These are phyloP conservation scores for Porodaedalea pini DNA, from an alignment of 1,284 basidiomycete genomes.

Conservation along the genomic window DNA sequence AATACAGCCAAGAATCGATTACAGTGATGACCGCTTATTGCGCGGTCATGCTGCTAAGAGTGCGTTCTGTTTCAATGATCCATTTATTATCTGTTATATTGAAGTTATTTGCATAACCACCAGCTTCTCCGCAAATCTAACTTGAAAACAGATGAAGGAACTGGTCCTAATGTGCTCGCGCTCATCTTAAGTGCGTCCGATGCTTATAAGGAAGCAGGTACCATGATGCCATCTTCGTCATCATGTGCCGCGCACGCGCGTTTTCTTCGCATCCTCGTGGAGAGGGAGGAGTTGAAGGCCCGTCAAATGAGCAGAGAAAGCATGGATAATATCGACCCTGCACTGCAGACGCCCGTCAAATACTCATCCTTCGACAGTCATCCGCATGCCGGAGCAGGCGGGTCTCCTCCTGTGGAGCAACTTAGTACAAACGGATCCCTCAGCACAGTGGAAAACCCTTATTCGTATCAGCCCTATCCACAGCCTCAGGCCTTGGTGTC, in stretches of 20 bases:
- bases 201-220: conserved; percentile 67
- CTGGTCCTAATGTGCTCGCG: conserved; percentile 56
- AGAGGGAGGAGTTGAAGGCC: conserved; percentile 55
- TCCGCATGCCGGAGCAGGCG: background rate
- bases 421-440: background rate
- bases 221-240: conserved; percentile 54
- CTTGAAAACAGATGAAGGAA: conserved; percentile 51
- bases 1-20: conserved; percentile 77
- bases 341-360: conserved; percentile 8
- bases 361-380: conserved; percentile 1
- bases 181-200: conserved; percentile 66
- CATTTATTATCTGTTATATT: background rate
- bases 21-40: conserved; percentile 81
- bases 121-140: conserved; percentile 65
- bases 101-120: background rate
- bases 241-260: conserved; percentile 68
- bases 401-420: conserved; percentile 2
- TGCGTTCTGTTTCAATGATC: conserved; percentile 31
- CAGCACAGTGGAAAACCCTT: background rate
- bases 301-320: conserved; percentile 41
- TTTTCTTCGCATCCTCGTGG: conserved; percentile 66
- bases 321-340: conserved; percentile 18
- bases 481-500: conserved; percentile 4
- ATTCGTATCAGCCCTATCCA: conserved; percentile 9
- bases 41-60: conserved; percentile 72